phyloP scores from a whole-genome alignment of 345 rosid genomes.

The Balakata baccata region DNA sequence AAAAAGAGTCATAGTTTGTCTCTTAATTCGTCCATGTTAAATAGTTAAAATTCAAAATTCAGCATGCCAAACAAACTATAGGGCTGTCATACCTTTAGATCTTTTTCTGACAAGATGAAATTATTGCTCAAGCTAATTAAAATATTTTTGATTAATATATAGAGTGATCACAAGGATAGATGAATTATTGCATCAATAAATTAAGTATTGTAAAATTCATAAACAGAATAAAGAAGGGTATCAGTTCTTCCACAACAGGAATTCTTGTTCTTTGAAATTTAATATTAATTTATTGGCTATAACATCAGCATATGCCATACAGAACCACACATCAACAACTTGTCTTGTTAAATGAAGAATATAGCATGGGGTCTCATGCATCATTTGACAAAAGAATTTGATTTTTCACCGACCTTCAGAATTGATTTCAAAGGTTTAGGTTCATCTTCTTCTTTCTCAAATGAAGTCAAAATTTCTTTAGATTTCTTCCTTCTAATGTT shows the following conservation, averaged over 20 bases:
- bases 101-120: too few species aligned
- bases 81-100: too few species aligned
- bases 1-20: too few species aligned
- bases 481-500: constrained; percentile 29
- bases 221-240: background rate
- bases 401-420: constrained; percentile 35
- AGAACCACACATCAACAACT: background rate
- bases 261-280: background rate
- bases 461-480: constrained; percentile 22
- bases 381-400: constrained; percentile 1
- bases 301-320: background rate
- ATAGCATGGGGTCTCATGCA: background rate
- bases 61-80: too few species aligned
- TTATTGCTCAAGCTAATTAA: too few species aligned
- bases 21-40: too few species aligned
- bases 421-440: constrained; percentile 47
- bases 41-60: too few species aligned
- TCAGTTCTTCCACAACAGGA: background rate
- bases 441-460: constrained; percentile 29
- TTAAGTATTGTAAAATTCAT: background rate
- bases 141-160: too few species aligned
- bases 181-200: background rate
- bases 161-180: too few species aligned
- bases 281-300: background rate
- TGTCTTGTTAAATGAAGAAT: background rate